Evolutionary conservation across 2,329 filamentous ascomycete species (phyloP), one percentile per base, ranked within the genome.

Genomic region (Hypoxylon sp.): DNA sequence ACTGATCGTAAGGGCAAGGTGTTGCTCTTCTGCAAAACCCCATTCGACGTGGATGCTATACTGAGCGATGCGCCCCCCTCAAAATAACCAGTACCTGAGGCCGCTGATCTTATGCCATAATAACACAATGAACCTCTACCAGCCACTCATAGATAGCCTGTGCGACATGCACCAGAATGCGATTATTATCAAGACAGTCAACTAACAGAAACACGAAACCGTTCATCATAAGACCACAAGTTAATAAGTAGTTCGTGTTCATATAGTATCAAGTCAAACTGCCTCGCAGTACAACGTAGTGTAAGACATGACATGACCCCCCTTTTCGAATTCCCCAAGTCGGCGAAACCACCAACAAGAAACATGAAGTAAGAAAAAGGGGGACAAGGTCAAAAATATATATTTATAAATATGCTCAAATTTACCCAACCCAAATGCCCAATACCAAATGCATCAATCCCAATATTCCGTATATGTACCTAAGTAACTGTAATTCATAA

Each of bases 321-420:
- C 40, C 29, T 34, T 26, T 43, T 43, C 13, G 13, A 32, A 19
- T 4, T 41, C 9, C n/a, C 26, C 40, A 43, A 43, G 34, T 26
- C 34, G 21, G 40, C 34, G 21, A 26, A 16, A 23, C 20, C 40
- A 12, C 12, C 26, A 34, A 43, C 12, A 32, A 25, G 13, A 37
- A 9, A n/a, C n/a, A n/a, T 25, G n/a, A 21, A 15, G 17, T 8
- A 15, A 43, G 12, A 11, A 17, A 31, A n/a, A 48, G 16, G 35
- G 26, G 36, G 20, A 21, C 19, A 46, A 36, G 25, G 12, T n/a
- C 12, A 15, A 30, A 36, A 36, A 34, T 25, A 17, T 37, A 20
- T 38, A 30, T 38, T n/a, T n/a, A n/a, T n/a, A n/a, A n/a, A n/a
- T n/a, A 40, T 13, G 9, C 19, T 7, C 34, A n/a, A 4, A 31